Evolutionary conservation across 768 basidiomycete genomes (phyloP), one percentile per base, ranked within the genome.

Genomic region (Leccinellum rugosiceps): DNA sequence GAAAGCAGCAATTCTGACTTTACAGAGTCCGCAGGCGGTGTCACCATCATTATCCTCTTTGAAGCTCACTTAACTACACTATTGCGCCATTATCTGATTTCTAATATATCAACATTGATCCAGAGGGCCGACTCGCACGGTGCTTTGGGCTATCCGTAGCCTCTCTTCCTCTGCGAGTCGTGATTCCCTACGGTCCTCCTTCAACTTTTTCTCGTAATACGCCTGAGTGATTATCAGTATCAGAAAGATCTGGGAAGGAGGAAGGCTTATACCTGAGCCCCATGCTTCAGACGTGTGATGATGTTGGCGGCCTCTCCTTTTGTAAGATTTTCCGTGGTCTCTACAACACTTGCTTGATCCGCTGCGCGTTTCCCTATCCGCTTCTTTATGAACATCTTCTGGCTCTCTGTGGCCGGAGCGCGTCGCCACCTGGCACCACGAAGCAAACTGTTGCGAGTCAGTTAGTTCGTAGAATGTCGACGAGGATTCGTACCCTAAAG

Each of bases 241-340:
- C 17, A 23, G 48, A 48, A 55, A 13, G 14, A 23, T 46, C 15
- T 38, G 41, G 14, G 46, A 43, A 38, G 34, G 28, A 43, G 53
- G 49, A 52, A 47, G 3, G 32, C 56, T 71, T 10, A 31, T 65
- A 88, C 90, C 76, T 82, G 77, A 32, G 88, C 88, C 25, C 91
- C 92, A 64, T 93, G 86, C 67, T 83, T 87, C 55, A 90, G 58
- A 9, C 91, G 84, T 23, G 84, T 84, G 58, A 94, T 88, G 46
- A 93, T 84, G 61, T 86, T 85, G 0, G 86, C 87, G 28, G 91
- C 90, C 60, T 89, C 80, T 3, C 92, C 92, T 69, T 90, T 92
- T 1, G 83, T 92, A 63, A 94, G 65, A 0, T 57, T 71, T 46
- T 64, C 69, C 5, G 84, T 67, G 31, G 65, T 54, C 17, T 66